Evolutionary conservation across 305 asterid genomes (phyloP).

Genomic region (Solanum aculeatissimum): DNA sequence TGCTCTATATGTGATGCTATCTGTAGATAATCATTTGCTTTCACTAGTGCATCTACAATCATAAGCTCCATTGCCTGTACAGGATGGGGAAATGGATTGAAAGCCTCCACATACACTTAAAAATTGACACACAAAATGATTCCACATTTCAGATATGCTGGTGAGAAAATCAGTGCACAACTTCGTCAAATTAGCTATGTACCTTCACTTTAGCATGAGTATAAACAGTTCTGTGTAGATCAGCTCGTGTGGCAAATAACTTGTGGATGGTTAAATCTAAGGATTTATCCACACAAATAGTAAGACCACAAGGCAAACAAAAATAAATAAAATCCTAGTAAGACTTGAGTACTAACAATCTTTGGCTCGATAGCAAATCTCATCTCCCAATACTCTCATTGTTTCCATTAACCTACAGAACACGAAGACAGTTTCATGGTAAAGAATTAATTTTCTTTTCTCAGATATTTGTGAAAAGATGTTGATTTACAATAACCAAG

Average conservation of each 20-base stretch:
- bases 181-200: neutral
- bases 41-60: slow-evolving; percentile 82
- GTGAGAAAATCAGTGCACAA: neutral
- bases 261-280: slow-evolving; percentile 82
- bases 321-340: neutral
- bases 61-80: slow-evolving; percentile 80
- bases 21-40: slow-evolving; percentile 57
- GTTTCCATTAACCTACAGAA: slow-evolving; percentile 67
- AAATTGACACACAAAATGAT: neutral
- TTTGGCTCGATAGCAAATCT: slow-evolving; percentile 85
- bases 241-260: slow-evolving; percentile 86
- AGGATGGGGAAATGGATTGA: neutral
- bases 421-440: slow-evolving; percentile 5
- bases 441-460: neutral
- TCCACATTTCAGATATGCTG: slow-evolving; percentile 3
- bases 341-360: slow-evolving; percentile 42
- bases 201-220: slow-evolving; percentile 98
- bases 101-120: neutral
- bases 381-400: slow-evolving; percentile 89
- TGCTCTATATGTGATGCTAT: slow-evolving; percentile 74
- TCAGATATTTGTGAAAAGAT: neutral
- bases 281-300: slow-evolving; percentile 9
- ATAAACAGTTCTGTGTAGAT: slow-evolving; percentile 77
- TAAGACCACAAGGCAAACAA: slow-evolving; percentile 2
- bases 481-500: neutral